These are phyloP conservation scores for Crucibulum laeve DNA, from an alignment of 768 basidiomycete genomes.

Conservation along the genomic window DNA sequence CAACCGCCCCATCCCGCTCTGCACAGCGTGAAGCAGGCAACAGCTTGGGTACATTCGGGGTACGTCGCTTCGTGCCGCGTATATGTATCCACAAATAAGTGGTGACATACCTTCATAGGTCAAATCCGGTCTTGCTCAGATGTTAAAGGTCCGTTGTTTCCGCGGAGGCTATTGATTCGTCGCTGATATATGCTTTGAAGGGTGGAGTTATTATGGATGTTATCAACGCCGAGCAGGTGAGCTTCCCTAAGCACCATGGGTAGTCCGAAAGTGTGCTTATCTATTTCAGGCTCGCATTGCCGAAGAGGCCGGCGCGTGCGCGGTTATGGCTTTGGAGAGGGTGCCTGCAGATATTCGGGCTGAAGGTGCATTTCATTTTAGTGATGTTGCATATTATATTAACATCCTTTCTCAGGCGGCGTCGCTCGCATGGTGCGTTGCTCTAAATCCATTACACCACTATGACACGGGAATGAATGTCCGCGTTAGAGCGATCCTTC, in stretches of 20 bases:
- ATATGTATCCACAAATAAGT: constrained; percentile 3
- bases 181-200: constrained; percentile 24
- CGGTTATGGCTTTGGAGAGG: constrained; percentile 95
- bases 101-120: constrained; percentile 43
- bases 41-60: constrained; percentile 71
- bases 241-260: constrained; percentile 8
- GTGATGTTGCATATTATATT: background rate
- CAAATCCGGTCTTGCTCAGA: constrained; percentile 92
- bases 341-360: constrained; percentile 94
- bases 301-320: constrained; percentile 95
- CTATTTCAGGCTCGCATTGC: constrained; percentile 83
- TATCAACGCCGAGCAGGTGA: constrained; percentile 62
- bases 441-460: background rate
- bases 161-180: background rate
- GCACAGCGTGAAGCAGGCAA: constrained; percentile 47
- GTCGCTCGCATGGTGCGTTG: constrained; percentile 89
- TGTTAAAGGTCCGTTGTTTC: constrained; percentile 79
- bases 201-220: constrained; percentile 97
- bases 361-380: constrained; percentile 37
- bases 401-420: constrained; percentile 43
- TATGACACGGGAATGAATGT: too few relatives aligned
- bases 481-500: constrained; percentile 94
- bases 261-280: constrained; percentile 10
- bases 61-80: constrained; percentile 23
- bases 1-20: constrained; percentile 50